Evolutionary conservation across 305 asterid species (phyloP).

Genomic region (Fraxinus paxiana): DNA sequence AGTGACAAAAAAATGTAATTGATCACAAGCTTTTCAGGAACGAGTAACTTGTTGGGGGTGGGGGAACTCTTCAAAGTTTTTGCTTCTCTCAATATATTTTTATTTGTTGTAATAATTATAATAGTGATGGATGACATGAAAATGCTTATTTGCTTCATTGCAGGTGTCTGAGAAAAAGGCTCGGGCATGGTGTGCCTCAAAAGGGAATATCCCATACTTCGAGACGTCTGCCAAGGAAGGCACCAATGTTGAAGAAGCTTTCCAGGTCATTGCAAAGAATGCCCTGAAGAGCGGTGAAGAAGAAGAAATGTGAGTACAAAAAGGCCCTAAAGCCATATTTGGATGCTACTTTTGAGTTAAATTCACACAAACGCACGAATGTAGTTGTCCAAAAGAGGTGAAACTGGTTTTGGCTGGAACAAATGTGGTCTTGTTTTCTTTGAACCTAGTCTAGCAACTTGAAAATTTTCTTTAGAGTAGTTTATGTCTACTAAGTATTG

Average conservation of each 20-base stretch:
- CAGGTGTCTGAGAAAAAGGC: constrained; percentile 61
- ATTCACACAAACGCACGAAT: neutral
- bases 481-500: neutral
- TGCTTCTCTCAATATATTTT: neutral
- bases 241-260: constrained; percentile 78
- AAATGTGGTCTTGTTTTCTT: neutral
- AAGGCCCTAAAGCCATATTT: neutral
- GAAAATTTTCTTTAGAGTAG: neutral
- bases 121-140: neutral
- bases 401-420: neutral
- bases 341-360: neutral
- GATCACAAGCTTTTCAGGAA: neutral
- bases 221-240: constrained; percentile 96
- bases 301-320: constrained; percentile 63
- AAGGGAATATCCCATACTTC: constrained; percentile 63
- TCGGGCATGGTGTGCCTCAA: constrained; percentile 50
- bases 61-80: neutral
- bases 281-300: constrained; percentile 53
- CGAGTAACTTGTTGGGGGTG: neutral
- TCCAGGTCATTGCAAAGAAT: constrained; percentile 66
- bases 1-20: neutral
- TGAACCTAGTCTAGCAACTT: neutral
- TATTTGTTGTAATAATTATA: neutral
- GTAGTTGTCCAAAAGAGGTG: neutral
- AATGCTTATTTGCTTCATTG: neutral